Conservation (phyloP, 148 eudicot genomes). For the Dysphania ambrosioides region DNA sequence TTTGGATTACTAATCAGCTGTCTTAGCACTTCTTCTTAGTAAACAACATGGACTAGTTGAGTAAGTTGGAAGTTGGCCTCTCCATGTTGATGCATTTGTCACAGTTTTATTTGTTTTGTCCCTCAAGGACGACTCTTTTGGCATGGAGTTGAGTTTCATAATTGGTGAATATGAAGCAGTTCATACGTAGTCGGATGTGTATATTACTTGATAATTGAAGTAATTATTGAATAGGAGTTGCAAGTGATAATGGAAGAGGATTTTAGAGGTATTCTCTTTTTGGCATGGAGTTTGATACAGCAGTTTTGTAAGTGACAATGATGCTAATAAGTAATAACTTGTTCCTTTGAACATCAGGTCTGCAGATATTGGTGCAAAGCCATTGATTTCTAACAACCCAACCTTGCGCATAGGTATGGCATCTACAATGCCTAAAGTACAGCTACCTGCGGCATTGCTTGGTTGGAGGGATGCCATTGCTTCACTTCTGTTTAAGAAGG, state of each 20-base stretch:
- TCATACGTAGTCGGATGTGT: background rate
- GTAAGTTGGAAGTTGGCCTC: background rate
- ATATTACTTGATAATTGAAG: background rate
- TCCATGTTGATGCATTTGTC: background rate
- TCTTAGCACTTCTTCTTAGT: background rate
- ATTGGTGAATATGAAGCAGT: background rate
- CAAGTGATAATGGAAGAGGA: background rate
- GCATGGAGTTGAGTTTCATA: too few species aligned
- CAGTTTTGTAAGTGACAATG: background rate
- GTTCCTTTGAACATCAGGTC: conserved; percentile 30
- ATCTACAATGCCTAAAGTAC: conserved; percentile 39
- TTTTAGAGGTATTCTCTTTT: background rate
- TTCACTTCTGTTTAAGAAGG: conserved; percentile 51
- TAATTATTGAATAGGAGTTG: background rate
- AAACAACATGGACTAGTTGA: background rate
- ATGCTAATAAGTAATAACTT: too few species aligned
- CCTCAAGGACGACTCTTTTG: too few species aligned
- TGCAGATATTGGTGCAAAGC: conserved; percentile 30
- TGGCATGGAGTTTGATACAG: background rate
- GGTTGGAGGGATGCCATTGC: conserved; percentile 62
- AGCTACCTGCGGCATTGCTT: conserved; percentile 38
- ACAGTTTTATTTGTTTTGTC: background rate
- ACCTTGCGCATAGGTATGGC: conserved; percentile 31
- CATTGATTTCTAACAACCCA: conserved; percentile 29
- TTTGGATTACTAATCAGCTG: background rate